Percentiles rank a stretch among this genome's conserved stretches.
Conservation (phyloP, 2,329 filamentous ascomycete species). For the Exophiala dermatitidis region DNA sequence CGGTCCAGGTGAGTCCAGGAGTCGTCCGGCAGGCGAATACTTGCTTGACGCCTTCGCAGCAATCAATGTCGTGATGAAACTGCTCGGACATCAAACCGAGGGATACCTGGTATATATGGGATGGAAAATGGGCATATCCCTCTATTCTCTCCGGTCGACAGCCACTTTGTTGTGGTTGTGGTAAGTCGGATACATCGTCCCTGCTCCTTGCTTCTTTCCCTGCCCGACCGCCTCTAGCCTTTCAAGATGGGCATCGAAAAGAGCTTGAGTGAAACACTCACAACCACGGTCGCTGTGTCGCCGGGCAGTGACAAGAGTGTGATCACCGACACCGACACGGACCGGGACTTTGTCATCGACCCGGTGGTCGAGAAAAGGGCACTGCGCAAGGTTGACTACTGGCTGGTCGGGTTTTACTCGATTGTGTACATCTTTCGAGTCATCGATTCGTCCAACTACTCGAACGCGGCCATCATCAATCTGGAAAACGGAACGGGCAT, state of each 20-base stretch:
- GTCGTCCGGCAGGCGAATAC: background rate
- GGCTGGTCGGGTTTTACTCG: conserved; percentile 23
- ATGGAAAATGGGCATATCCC: too few relatives aligned
- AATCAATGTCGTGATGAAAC: background rate
- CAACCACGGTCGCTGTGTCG: background rate
- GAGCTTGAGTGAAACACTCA: conserved; percentile 2
- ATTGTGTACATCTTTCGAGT: conserved; percentile 23
- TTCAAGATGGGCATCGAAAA: conserved; percentile 8
- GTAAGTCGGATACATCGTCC: background rate
- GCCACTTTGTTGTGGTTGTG: background rate
- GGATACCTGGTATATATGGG: too few relatives aligned
- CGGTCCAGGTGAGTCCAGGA: background rate
- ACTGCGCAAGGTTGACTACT: conserved; percentile 14
- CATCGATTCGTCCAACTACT: conserved; percentile 24
- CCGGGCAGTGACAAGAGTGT: background rate
- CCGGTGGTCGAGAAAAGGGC: conserved; percentile 26
- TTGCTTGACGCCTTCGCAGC: background rate
- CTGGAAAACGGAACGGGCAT: conserved; percentile 22
- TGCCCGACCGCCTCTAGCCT: background rate
- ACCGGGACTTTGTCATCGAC: background rate
- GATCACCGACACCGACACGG: background rate
- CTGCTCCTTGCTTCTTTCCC: background rate
- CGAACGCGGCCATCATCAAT: conserved; percentile 25
- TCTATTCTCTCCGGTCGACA: background rate
- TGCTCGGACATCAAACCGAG: background rate